Conservation (phyloP, 1,284 basidiomycete genomes). For the Cutaneotrichosporon curvatum region DNA sequence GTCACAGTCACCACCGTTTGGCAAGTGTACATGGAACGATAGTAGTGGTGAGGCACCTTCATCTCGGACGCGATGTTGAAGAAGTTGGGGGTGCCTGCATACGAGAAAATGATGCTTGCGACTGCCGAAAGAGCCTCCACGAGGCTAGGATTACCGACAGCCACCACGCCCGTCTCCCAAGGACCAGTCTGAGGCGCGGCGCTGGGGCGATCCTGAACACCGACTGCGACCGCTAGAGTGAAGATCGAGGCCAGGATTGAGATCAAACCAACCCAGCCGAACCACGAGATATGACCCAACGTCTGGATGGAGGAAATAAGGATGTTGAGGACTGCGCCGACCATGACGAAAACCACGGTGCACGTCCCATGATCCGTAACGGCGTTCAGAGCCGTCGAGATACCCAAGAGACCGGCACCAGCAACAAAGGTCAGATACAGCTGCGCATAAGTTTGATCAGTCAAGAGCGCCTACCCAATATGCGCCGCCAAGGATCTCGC, state of each 20-base stretch:
- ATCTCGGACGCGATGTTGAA: conserved; percentile 43
- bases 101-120: conserved; percentile 25
- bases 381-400: conserved; percentile 37
- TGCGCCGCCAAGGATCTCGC: conserved; percentile 29
- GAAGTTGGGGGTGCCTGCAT: conserved; percentile 21
- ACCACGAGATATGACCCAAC: conserved; percentile 26
- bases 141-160: conserved; percentile 23
- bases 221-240: conserved; percentile 36
- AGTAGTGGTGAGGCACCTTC: conserved; percentile 21
- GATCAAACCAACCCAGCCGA: conserved; percentile 35
- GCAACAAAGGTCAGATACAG: conserved; percentile 12
- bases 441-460: not conserved
- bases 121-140: conserved; percentile 27
- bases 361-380: conserved; percentile 26
- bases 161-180: conserved; percentile 32
- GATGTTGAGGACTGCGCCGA: conserved; percentile 17
- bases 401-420: conserved; percentile 22
- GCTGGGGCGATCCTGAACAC: conserved; percentile 33
- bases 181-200: conserved; percentile 30
- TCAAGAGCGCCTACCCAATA: conserved; percentile 19
- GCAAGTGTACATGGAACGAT: conserved; percentile 14
- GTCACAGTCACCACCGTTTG: conserved; percentile 2
- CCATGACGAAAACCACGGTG: conserved; percentile 27
- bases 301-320: conserved; percentile 26
- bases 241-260: conserved; percentile 25